phyloP scores from a whole-genome alignment of 2,329 filamentous ascomycete genomes.

The Aplosporella prunicola region DNA sequence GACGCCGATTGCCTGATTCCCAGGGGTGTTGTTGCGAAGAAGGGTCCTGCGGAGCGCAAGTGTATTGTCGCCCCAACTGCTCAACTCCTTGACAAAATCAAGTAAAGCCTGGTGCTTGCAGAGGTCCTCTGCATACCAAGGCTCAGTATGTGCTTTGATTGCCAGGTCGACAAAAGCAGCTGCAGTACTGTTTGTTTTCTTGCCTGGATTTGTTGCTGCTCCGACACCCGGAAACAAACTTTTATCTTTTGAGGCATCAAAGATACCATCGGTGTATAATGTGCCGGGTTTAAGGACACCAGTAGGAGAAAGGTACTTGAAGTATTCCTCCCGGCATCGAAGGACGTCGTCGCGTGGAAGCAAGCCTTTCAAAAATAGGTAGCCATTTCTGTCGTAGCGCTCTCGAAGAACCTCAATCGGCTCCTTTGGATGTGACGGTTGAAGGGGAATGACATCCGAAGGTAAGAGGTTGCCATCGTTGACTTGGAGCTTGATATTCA shows the following conservation, averaged over 20 bases:
- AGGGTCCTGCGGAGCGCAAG: slow-evolving; percentile 41
- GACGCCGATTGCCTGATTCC: slow-evolving; percentile 33
- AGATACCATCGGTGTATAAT: slow-evolving; percentile 44
- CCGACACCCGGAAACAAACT: slow-evolving; percentile 45
- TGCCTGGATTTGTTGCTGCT: slow-evolving; percentile 36
- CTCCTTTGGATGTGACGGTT: slow-evolving; percentile 34
- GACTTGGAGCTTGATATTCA: slow-evolving; percentile 28
- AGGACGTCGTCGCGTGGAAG: slow-evolving; percentile 46
- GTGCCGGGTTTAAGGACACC: slow-evolving; percentile 48
- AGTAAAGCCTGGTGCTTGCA: slow-evolving; percentile 44
- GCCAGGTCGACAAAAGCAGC: slow-evolving; percentile 41
- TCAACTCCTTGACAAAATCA: slow-evolving; percentile 43
- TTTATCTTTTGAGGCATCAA: slow-evolving; percentile 35
- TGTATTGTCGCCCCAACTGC: slow-evolving; percentile 45
- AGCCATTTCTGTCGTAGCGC: slow-evolving; percentile 43
- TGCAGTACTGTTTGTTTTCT: slow-evolving; percentile 33
- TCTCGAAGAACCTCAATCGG: slow-evolving; percentile 39
- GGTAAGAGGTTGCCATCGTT: slow-evolving; percentile 39
- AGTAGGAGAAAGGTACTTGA: slow-evolving; percentile 43
- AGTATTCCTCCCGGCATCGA: slow-evolving; percentile 43
- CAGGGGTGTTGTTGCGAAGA: slow-evolving; percentile 48
- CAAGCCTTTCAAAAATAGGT: slow-evolving; percentile 46
- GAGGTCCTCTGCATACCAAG: slow-evolving; percentile 42
- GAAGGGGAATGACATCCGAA: slow-evolving; percentile 35
- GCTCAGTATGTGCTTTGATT: slow-evolving; percentile 41